These are phyloP conservation scores for Pleurostoma richardsiae DNA, from an alignment of 2,329 filamentous ascomycete genomes.

Conservation along the genomic window DNA sequence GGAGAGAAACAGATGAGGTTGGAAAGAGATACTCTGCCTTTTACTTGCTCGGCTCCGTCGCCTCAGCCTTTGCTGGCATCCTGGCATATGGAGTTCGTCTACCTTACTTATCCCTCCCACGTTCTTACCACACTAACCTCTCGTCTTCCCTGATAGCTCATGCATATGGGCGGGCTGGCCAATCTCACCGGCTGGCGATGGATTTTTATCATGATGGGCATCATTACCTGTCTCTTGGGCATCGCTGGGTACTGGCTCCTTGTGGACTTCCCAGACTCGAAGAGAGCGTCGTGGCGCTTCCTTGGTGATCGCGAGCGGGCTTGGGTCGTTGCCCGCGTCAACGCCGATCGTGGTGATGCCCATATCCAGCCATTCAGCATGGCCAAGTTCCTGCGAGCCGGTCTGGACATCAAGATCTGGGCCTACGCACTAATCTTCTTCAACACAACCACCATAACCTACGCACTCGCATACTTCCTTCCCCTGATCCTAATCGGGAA, in stretches of 20 bases:
- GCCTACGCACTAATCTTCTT: constrained; percentile 56
- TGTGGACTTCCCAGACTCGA: constrained; percentile 59
- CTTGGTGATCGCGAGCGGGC: constrained; percentile 42
- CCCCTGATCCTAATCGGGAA: constrained; percentile 62
- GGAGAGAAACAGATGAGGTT: constrained; percentile 49
- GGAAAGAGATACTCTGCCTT: constrained; percentile 66
- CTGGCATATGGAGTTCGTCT: constrained; percentile 58
- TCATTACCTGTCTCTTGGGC: constrained; percentile 49
- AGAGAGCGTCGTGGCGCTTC: constrained; percentile 46
- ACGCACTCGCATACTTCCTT: constrained; percentile 74
- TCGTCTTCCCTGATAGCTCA: constrained; percentile 29
- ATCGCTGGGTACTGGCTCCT: constrained; percentile 50
- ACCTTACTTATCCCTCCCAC: constrained; percentile 22
- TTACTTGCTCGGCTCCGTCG: constrained; percentile 63
- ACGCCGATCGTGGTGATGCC: constrained; percentile 53
- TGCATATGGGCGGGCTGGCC: constrained; percentile 51
- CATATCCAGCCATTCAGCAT: constrained; percentile 47
- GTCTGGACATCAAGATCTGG: constrained; percentile 55
- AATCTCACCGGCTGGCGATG: constrained; percentile 58
- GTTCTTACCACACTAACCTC: constrained; percentile 27
- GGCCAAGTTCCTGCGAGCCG: constrained; percentile 38
- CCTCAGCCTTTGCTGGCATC: constrained; percentile 62
- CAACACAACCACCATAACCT: constrained; percentile 66
- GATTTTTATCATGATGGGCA: constrained; percentile 57
- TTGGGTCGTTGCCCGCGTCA: constrained; percentile 50